Conservation (phyloP, 257 asterid species). For the Ophiorrhiza pumila region DNA sequence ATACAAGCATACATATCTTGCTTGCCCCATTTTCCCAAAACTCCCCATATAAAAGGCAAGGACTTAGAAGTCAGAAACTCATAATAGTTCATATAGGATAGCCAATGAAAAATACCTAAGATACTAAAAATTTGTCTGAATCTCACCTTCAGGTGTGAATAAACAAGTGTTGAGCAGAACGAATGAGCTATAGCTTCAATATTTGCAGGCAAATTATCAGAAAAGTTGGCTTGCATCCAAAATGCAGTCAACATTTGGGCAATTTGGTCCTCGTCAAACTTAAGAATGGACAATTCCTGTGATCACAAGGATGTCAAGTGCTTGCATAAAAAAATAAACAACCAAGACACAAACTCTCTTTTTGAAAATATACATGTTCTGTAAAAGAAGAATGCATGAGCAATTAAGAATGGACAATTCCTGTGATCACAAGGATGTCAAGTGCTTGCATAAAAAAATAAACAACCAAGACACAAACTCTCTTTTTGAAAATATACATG, state of each 20-base stretch:
- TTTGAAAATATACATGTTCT: not conserved
- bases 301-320: conserved; percentile 10
- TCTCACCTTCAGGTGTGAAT: conserved; percentile 64
- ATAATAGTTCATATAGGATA: not conserved
- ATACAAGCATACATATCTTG: not conserved
- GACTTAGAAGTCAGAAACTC: not conserved
- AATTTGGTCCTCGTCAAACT: conserved; percentile 81
- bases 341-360: not conserved
- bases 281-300: conserved; percentile 74
- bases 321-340: conserved; percentile 5
- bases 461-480: not conserved
- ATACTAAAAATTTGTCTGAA: not conserved
- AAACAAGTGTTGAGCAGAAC: conserved; percentile 67
- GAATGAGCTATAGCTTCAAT: conserved; percentile 93
- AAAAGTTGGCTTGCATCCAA: conserved; percentile 78
- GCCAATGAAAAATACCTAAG: not conserved
- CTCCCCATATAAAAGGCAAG: not conserved
- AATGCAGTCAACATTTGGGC: conserved; percentile 77
- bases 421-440: conserved; percentile 36
- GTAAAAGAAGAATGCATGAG: no score
- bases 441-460: conserved; percentile 4
- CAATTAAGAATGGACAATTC: conserved; percentile 64
- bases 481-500: not conserved
- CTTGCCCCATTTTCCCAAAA: not conserved
- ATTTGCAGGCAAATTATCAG: conserved; percentile 81